phyloP scores from a whole-genome alignment of 2,329 filamentous ascomycete species.

The Lachnellula occidentalis region DNA sequence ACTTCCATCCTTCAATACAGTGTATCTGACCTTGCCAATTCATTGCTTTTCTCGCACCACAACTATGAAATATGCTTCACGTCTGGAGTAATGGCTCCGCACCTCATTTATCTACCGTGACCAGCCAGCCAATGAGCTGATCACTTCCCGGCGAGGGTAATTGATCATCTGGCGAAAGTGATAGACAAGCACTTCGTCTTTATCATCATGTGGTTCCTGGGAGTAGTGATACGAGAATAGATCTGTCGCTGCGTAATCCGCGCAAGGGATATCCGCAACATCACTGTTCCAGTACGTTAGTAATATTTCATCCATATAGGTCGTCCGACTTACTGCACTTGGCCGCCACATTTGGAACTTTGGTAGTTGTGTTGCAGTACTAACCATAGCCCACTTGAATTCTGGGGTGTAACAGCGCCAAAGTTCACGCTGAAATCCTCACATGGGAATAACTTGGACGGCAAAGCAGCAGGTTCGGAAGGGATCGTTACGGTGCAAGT shows the following conservation, averaged over 20 bases:
- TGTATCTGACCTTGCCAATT: not conserved
- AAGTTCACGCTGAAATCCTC: not conserved
- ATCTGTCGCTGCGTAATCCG: not conserved
- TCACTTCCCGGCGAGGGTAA: too few relatives aligned
- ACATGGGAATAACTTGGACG: not conserved
- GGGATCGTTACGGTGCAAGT: not conserved
- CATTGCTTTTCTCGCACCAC: too few relatives aligned
- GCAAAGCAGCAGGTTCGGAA: too few relatives aligned
- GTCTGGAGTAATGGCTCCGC: too few relatives aligned
- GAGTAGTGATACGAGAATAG: not conserved
- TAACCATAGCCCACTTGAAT: not conserved
- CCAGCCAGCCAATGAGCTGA: too few relatives aligned
- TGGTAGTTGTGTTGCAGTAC: not conserved
- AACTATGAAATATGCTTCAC: too few relatives aligned
- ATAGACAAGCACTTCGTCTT: too few relatives aligned
- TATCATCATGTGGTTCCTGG: too few relatives aligned
- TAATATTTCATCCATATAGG: not conserved
- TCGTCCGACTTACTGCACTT: not conserved
- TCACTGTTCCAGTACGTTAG: not conserved
- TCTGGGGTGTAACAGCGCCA: not conserved
- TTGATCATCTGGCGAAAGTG: too few relatives aligned
- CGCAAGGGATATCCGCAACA: not conserved
- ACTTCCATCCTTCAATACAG: not conserved
- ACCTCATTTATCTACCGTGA: too few relatives aligned
- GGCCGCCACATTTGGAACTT: not conserved